Evolutionary conservation across 345 rosid genomes (phyloP).

Genomic region (Gossypium arboreum): DNA sequence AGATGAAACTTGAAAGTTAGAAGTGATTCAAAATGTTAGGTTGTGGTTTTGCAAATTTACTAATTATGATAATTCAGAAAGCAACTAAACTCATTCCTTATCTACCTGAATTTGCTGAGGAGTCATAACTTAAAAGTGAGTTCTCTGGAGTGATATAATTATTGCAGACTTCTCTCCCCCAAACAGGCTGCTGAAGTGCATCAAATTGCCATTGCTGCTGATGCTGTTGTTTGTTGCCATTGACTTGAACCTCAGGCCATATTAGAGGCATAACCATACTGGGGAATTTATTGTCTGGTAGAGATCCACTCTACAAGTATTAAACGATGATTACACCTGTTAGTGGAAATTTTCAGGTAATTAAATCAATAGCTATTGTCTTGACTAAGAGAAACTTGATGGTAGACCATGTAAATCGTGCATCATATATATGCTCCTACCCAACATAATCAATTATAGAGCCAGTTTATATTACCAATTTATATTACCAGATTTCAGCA

Average conservation of each 20-base stretch:
- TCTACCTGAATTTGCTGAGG: conserved; percentile 66
- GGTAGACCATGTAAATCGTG: background rate
- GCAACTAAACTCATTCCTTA: background rate
- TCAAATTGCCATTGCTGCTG: conserved; percentile 68
- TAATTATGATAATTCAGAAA: background rate
- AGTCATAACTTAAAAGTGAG: conserved; percentile 62
- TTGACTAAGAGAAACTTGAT: background rate
- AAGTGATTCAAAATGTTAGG: background rate
- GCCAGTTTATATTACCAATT: background rate
- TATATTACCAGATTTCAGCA: background rate
- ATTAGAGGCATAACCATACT: conserved; percentile 54
- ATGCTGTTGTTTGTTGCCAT: conserved; percentile 54
- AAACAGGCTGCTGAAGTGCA: conserved; percentile 52
- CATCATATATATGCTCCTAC: background rate
- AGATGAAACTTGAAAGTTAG: background rate
- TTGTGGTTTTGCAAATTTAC: background rate
- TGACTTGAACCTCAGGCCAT: conserved; percentile 61
- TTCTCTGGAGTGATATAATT: conserved; percentile 48
- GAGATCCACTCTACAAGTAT: conserved; percentile 52
- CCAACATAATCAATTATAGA: background rate
- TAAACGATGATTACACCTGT: conserved; percentile 1
- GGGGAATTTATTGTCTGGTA: conserved; percentile 57
- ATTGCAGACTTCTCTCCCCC: conserved; percentile 60
- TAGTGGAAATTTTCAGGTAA: background rate
- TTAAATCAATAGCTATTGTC: background rate